phyloP scores from a whole-genome alignment of 2,329 filamentous ascomycete species.

The Spiromastix sp. region DNA sequence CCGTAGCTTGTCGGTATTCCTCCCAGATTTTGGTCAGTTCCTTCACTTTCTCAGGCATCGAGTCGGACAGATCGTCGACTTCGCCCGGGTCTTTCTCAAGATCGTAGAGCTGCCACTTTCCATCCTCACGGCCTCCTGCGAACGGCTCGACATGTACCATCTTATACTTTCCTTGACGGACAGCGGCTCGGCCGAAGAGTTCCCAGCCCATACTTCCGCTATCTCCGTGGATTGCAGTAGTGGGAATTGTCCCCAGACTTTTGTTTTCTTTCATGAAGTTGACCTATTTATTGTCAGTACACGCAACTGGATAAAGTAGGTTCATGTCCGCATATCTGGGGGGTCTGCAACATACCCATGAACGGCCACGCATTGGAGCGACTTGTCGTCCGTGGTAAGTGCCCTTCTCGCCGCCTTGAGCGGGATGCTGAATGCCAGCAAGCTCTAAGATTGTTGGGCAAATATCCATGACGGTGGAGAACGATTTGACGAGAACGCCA shows the following conservation, averaged over 20 bases:
- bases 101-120: constrained; percentile 50
- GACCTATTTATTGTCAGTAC: constrained; percentile 20
- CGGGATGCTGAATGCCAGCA: constrained; percentile 39
- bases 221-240: constrained; percentile 42
- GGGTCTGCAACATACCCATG: too few relatives aligned
- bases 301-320: constrained; percentile 30
- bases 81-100: constrained; percentile 43
- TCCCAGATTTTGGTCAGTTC: constrained; percentile 46
- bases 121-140: constrained; percentile 43
- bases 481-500: constrained; percentile 40
- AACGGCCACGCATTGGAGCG: constrained; percentile 41
- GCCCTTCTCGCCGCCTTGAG: too few relatives aligned
- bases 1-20: constrained; percentile 48
- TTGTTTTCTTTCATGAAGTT: too few relatives aligned
- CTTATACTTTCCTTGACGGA: constrained; percentile 48
- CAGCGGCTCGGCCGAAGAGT: constrained; percentile 43
- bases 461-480: constrained; percentile 45
- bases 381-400: constrained; percentile 41
- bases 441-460: constrained; percentile 36
- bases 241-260: too few relatives aligned
- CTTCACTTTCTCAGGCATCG: constrained; percentile 34
- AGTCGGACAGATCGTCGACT: constrained; percentile 34
- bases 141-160: constrained; percentile 48
- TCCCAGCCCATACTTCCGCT: constrained; percentile 49
- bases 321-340: too few relatives aligned